Evolutionary conservation across 345 rosid species (phyloP).

Genomic region (Gossypium turneri): DNA sequence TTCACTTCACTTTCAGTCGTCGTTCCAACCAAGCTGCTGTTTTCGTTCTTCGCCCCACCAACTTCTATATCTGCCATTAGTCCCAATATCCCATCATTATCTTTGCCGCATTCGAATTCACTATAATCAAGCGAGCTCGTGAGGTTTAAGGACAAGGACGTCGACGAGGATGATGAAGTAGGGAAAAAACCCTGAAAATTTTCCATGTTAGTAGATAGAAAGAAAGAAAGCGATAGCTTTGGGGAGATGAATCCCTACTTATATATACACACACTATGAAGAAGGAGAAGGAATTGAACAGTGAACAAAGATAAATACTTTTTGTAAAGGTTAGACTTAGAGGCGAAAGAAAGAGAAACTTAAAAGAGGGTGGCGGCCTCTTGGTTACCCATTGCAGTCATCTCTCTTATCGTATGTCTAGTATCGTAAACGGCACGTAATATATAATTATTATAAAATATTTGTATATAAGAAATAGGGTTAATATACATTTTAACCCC

Average conservation of each 20-base stretch:
- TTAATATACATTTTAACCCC: too few species aligned
- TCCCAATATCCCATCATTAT: constrained; percentile 34
- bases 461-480: too few species aligned
- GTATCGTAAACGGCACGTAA: constrained; percentile 10
- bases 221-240: not conserved
- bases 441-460: too few species aligned
- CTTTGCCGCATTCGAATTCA: constrained; percentile 16
- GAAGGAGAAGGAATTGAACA: not conserved
- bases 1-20: constrained; percentile 24
- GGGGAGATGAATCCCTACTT: not conserved
- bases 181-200: constrained; percentile 16
- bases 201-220: not conserved
- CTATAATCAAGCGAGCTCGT: not conserved
- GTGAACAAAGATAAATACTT: not conserved
- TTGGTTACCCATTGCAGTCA: not conserved
- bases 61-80: constrained; percentile 25
- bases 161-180: not conserved
- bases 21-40: constrained; percentile 13
- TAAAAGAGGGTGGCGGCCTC: not conserved
- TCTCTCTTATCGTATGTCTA: not conserved
- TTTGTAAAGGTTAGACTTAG: not conserved
- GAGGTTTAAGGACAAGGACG: constrained; percentile 19
- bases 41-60: not conserved
- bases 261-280: not conserved
- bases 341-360: not conserved